Conservation (phyloP, 2,329 filamentous ascomycete species). For the Cercospora brassicicola region DNA sequence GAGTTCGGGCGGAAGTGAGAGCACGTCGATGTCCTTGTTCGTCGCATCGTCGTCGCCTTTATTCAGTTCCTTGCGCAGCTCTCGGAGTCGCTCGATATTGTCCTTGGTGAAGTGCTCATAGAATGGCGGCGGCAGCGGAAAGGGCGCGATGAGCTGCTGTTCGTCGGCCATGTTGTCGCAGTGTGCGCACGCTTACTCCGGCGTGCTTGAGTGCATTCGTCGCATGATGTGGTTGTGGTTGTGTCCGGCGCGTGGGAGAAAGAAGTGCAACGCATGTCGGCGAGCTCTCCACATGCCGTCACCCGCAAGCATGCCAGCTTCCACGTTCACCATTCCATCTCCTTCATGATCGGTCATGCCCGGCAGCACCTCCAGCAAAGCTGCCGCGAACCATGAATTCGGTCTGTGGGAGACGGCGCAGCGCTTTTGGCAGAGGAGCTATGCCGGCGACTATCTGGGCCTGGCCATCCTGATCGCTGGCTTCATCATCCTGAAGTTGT, state of each 20-base stretch:
- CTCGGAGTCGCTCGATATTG: slow-evolving; percentile 62
- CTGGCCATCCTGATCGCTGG: slow-evolving; percentile 67
- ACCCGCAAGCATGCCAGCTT: neutral
- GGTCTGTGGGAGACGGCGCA: slow-evolving; percentile 25
- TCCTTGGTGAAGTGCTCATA: slow-evolving; percentile 82
- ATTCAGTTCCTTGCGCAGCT: slow-evolving; percentile 32
- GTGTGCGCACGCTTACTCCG: neutral
- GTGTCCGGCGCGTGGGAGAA: neutral
- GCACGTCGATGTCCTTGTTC: slow-evolving; percentile 31
- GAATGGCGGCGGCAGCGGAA: slow-evolving; percentile 84
- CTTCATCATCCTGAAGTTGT: slow-evolving; percentile 63
- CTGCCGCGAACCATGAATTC: slow-evolving; percentile 15
- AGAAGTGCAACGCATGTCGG: neutral
- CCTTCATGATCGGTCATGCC: slow-evolving; percentile 1
- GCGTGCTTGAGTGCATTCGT: neutral
- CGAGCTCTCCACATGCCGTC: slow-evolving; percentile 15
- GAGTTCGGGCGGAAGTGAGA: slow-evolving; percentile 67
- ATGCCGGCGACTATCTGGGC: slow-evolving; percentile 85
- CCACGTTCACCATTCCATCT: neutral
- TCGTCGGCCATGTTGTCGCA: slow-evolving; percentile 60
- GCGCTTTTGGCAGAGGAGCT: slow-evolving; percentile 62
- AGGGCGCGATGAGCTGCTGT: slow-evolving; percentile 55
- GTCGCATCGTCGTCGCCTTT: slow-evolving; percentile 16
- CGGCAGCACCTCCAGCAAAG: slow-evolving; percentile 15
- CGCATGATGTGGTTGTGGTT: neutral